These are phyloP conservation scores for Novymonas esmeraldas DNA, from an alignment of 208 protist species.

Conservation along the genomic window DNA sequence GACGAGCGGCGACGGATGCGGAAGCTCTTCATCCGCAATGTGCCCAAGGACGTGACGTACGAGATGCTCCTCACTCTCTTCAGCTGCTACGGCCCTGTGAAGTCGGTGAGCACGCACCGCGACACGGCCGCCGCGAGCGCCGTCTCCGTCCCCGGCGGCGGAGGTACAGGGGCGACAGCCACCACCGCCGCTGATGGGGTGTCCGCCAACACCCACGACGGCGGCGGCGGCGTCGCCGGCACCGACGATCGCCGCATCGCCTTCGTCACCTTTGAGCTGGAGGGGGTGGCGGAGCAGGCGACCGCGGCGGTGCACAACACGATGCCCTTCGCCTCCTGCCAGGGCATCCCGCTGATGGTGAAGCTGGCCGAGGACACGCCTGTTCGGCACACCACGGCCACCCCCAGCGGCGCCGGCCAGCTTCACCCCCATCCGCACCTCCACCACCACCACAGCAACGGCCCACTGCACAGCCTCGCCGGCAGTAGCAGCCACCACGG, in stretches of 20 bases:
- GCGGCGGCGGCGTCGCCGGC: slow-evolving; percentile 1
- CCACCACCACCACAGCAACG: background rate
- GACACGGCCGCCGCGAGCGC: slow-evolving; percentile 54
- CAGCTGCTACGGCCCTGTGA: slow-evolving; percentile 47
- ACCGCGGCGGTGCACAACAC: slow-evolving; percentile 75
- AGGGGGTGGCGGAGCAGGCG: slow-evolving; percentile 62
- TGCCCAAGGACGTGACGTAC: slow-evolving; percentile 59
- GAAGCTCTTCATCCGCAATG: slow-evolving; percentile 90
- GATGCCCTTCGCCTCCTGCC: slow-evolving; percentile 63
- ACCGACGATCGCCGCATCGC: slow-evolving; percentile 49
- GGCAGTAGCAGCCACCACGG: background rate
- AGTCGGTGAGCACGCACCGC: slow-evolving; percentile 57
- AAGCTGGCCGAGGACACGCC: slow-evolving; percentile 79
- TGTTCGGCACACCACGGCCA: slow-evolving; percentile 16
- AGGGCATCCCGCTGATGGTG: slow-evolving; percentile 76
- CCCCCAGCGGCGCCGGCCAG: background rate
- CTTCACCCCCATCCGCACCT: background rate
- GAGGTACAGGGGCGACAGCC: no score
- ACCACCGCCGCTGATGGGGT: background rate
- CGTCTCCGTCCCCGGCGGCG: slow-evolving; percentile 16
- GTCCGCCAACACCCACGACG: background rate
- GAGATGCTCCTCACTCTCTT: slow-evolving; percentile 50
- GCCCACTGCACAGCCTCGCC: background rate
- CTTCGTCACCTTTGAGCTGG: slow-evolving; percentile 48
- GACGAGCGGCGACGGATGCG: slow-evolving; percentile 57